phyloP scores from a whole-genome alignment of 2,329 filamentous ascomycete species.

The Aspergillus bombycis region DNA sequence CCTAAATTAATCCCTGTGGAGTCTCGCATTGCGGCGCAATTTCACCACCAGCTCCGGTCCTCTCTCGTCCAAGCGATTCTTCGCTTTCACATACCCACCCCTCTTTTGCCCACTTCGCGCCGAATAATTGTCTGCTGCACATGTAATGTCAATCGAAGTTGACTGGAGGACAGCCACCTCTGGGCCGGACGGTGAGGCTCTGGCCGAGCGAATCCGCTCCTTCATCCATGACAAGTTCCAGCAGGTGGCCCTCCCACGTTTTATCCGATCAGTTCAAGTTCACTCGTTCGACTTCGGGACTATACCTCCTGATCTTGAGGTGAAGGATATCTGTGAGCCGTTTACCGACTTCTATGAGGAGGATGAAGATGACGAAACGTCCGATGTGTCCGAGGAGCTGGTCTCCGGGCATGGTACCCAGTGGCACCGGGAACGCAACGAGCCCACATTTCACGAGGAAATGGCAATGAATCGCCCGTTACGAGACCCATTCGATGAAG shows the following conservation, averaged over 20 bases:
- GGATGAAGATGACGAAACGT: slow-evolving; percentile 56
- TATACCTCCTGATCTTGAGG: slow-evolving; percentile 79
- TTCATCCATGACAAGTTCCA: slow-evolving; percentile 98
- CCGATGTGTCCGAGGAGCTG: slow-evolving; percentile 41
- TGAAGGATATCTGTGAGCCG: slow-evolving; percentile 96
- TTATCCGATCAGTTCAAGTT: slow-evolving; percentile 94
- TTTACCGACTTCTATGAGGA: slow-evolving; percentile 95
- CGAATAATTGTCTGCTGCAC: not conserved
- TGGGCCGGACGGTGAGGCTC: slow-evolving; percentile 80
- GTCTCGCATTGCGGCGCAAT: not conserved
- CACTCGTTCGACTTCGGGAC: slow-evolving; percentile 92
- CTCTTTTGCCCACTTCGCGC: not conserved
- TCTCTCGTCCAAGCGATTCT: not conserved
- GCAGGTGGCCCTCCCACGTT: slow-evolving; percentile 83
- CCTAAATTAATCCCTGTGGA: slow-evolving; percentile 3
- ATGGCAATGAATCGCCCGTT: slow-evolving; percentile 30
- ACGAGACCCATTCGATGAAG: slow-evolving; percentile 34
- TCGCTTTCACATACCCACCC: not conserved
- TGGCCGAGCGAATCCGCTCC: slow-evolving; percentile 83
- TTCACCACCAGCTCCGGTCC: not conserved
- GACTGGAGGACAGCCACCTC: slow-evolving; percentile 93
- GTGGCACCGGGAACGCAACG: slow-evolving; percentile 27
- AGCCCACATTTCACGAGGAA: slow-evolving; percentile 36
- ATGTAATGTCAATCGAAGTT: slow-evolving; percentile 90
- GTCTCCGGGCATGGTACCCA: slow-evolving; percentile 28